A percentile compares a stretch with the other conserved stretches of the same genome.
Evolutionary conservation across 164 flowering plant genomes (phyloP).

Genomic region (Kalanchoe fedtschenkoi): DNA sequence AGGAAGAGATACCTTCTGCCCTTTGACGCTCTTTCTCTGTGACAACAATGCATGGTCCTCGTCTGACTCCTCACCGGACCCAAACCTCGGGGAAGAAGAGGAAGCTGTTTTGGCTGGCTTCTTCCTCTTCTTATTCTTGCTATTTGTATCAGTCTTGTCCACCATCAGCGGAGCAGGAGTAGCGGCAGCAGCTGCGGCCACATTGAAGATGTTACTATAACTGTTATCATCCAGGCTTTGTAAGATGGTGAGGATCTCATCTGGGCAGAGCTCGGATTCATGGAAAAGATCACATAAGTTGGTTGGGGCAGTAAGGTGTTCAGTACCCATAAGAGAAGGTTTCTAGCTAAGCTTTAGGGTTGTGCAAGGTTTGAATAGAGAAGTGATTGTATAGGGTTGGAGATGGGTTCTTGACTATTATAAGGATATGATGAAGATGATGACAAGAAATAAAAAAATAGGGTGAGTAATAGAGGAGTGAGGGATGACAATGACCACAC

Average conservation of each 20-base stretch:
- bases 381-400: background rate
- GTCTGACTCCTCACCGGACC: background rate
- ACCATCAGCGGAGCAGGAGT: background rate
- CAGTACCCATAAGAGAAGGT: background rate
- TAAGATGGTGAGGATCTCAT: background rate
- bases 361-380: background rate
- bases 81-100: background rate
- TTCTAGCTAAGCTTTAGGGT: background rate
- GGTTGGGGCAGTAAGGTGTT: background rate
- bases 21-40: background rate
- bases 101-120: background rate
- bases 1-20: background rate
- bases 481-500: conserved; percentile 1
- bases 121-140: background rate
- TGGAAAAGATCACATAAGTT: background rate
- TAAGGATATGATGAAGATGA: background rate
- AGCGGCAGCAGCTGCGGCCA: background rate
- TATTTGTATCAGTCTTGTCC: background rate
- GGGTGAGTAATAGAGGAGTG: background rate
- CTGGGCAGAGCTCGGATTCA: background rate
- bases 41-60: background rate
- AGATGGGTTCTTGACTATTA: background rate
- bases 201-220: background rate
- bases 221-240: background rate
- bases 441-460: background rate